phyloP scores from a whole-genome alignment of 495 filamentous ascomycete species.

The Daldinia caldariorum region DNA sequence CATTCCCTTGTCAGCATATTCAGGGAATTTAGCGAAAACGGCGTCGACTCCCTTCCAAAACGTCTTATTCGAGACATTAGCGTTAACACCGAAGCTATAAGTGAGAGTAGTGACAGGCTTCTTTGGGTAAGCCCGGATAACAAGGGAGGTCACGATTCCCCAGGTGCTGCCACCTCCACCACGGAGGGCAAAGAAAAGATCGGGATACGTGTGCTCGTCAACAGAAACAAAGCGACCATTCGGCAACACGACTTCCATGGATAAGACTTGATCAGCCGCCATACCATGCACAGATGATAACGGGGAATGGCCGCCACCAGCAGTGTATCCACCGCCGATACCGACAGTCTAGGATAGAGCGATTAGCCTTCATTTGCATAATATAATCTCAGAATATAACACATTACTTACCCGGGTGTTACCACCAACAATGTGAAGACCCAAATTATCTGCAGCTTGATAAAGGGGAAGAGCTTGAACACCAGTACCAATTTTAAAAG shows the following conservation, averaged over 20 bases:
- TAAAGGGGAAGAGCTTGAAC: conserved; percentile 64
- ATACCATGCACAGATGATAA: conserved; percentile 56
- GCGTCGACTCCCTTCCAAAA: conserved; percentile 63
- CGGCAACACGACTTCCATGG: conserved; percentile 57
- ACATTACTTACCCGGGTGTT: conserved; percentile 48
- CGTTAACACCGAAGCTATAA: conserved; percentile 38
- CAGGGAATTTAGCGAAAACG: conserved; percentile 56
- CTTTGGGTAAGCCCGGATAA: conserved; percentile 58
- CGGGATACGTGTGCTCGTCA: conserved; percentile 53
- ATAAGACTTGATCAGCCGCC: conserved; percentile 59
- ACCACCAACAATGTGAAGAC: conserved; percentile 63
- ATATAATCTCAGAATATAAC: neutral
- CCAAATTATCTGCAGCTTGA: conserved; percentile 54
- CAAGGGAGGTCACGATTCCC: conserved; percentile 63
- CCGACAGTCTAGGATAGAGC: conserved; percentile 43
- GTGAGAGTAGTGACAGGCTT: conserved; percentile 53
- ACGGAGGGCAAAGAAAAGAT: conserved; percentile 65
- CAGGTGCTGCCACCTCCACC: conserved; percentile 64
- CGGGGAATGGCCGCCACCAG: conserved; percentile 57
- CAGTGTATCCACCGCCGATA: conserved; percentile 54
- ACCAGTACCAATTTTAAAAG: conserved; percentile 67
- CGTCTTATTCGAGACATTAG: conserved; percentile 51
- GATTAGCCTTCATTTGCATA: conserved; percentile 1
- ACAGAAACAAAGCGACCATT: conserved; percentile 56
- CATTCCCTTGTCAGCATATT: conserved; percentile 56